Conservation (phyloP, 305 asterid species). For the Nicotiana rustica region DNA sequence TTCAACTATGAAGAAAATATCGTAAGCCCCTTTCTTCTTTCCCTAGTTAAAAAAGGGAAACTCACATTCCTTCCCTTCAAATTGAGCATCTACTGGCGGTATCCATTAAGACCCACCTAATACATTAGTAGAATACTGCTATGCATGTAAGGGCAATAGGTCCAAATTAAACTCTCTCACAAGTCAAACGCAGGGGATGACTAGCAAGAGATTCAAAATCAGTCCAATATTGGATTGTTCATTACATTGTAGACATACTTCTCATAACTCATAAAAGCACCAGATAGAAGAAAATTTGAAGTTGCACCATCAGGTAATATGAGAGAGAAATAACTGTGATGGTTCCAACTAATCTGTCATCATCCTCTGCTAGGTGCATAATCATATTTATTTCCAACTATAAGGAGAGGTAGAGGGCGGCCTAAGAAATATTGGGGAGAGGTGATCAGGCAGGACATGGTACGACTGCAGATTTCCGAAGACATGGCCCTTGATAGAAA, state of each 20-base stretch:
- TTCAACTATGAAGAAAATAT: neutral
- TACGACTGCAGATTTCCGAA: too few species aligned
- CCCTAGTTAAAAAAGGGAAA: neutral
- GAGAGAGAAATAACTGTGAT: neutral
- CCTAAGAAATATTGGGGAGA: too few species aligned
- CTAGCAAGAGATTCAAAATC: constrained; percentile 7
- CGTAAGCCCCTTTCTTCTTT: neutral
- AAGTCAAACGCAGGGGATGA: neutral
- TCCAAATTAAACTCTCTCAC: neutral
- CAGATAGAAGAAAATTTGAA: neutral
- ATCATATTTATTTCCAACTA: neutral
- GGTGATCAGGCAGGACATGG: too few species aligned
- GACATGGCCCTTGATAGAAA: too few species aligned
- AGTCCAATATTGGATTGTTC: neutral
- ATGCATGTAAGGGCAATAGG: neutral
- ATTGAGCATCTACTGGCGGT: neutral
- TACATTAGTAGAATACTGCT: neutral
- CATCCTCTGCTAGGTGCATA: neutral
- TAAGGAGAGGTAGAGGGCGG: too few species aligned
- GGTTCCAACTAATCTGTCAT: constrained; percentile 10
- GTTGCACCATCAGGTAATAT: constrained; percentile 9
- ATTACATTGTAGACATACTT: neutral
- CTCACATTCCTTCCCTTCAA: neutral
- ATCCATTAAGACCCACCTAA: neutral
- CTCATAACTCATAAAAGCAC: neutral